Conservation (phyloP, 768 basidiomycete genomes). For the Tylopilus subfusipes region DNA sequence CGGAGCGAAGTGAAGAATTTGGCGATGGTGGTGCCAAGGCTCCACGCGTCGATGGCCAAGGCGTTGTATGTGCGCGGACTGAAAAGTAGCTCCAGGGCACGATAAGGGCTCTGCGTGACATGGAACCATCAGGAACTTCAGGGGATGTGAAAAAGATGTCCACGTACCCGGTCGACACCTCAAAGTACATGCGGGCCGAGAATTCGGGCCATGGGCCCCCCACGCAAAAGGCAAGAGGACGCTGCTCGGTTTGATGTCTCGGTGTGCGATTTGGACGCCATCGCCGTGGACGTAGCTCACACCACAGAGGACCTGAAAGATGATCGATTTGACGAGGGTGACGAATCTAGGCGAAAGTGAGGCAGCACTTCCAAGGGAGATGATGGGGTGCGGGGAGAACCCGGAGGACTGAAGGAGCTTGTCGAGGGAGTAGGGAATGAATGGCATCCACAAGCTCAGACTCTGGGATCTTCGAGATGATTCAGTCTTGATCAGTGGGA, state of each 20-base stretch:
- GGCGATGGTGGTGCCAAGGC: conserved; percentile 69
- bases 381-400: conserved; percentile 22
- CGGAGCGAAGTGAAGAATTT: conserved; percentile 75
- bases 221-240: conserved; percentile 54
- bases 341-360: conserved; percentile 36
- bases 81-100: conserved; percentile 88
- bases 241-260: conserved; percentile 86
- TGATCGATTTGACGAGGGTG: conserved; percentile 54
- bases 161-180: conserved; percentile 82
- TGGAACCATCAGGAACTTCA: neutral
- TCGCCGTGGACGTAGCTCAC: conserved; percentile 63
- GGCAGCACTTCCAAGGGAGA: conserved; percentile 11
- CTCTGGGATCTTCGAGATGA: conserved; percentile 36
- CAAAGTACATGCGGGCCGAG: conserved; percentile 61
- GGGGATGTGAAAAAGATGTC: neutral
- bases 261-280: conserved; percentile 60
- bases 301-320: conserved; percentile 67
- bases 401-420: conserved; percentile 42
- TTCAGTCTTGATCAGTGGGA: conserved; percentile 46
- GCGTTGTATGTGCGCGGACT: conserved; percentile 67
- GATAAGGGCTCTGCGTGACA: conserved; percentile 56
- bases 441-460: conserved; percentile 69
- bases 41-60: conserved; percentile 77
- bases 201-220: conserved; percentile 64
- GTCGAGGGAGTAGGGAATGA: conserved; percentile 48